Evolutionary conservation across 1,139 yeast species (phyloP).

Genomic region (Lodderomyces beijingensis): DNA sequence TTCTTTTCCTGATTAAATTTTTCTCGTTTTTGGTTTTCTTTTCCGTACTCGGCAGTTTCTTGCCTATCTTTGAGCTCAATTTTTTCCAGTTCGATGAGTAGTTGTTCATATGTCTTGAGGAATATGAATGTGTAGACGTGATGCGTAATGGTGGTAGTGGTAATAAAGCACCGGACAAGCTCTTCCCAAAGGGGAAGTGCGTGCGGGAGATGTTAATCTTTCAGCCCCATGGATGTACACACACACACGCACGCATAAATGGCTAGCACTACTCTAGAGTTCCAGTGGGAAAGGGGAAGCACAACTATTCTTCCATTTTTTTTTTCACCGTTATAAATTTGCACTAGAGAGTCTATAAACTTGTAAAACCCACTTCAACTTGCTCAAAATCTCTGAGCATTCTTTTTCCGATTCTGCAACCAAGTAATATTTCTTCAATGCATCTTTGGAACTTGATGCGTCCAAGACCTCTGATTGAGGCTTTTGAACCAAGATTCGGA

Average conservation of each 20-base stretch:
- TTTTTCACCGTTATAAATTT: slow-evolving; percentile 1
- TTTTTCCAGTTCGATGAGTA: slow-evolving; percentile 37
- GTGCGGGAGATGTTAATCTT: no score
- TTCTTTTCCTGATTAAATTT: no score
- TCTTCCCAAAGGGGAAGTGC: no score
- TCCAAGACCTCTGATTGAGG: slow-evolving; percentile 37
- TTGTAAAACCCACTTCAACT: slow-evolving; percentile 50
- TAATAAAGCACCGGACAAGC: no score
- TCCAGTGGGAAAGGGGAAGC: background rate
- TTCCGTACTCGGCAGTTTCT: no score
- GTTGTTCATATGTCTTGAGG: slow-evolving; percentile 15
- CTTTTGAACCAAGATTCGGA: slow-evolving; percentile 78
- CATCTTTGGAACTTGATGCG: slow-evolving; percentile 22
- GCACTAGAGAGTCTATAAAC: slow-evolving; percentile 32
- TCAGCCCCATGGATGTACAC: no score
- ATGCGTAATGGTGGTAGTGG: no score
- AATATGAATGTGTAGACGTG: no score
- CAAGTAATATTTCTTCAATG: slow-evolving; percentile 71
- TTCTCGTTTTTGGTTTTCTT: no score
- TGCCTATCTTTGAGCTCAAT: slow-evolving; percentile 22
- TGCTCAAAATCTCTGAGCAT: slow-evolving; percentile 71
- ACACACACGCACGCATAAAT: no score
- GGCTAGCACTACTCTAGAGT: no score
- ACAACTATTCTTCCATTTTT: background rate
- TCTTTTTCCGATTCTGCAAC: slow-evolving; percentile 66